phyloP scores from a whole-genome alignment of 805 yeast genomes.

The Lipomyces lipofer region DNA sequence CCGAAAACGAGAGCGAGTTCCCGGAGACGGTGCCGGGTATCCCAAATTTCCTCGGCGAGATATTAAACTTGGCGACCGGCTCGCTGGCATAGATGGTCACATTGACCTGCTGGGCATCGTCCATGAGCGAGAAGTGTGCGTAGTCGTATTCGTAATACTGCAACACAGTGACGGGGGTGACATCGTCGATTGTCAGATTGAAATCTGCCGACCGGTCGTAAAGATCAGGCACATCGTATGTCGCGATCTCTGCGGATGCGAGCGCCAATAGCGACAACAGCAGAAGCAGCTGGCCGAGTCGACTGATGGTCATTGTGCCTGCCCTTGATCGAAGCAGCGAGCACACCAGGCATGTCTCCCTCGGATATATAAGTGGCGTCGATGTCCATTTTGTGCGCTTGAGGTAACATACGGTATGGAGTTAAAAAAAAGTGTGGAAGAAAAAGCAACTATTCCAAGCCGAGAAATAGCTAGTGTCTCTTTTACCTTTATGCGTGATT shows the following conservation, averaged over 20 bases:
- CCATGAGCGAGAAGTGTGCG: conserved; percentile 17
- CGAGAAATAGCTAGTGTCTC: too few species aligned
- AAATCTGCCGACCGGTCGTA: conserved; percentile 7
- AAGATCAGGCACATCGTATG: conserved; percentile 6
- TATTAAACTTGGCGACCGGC: conserved; percentile 2
- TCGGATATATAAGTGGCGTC: too few species aligned
- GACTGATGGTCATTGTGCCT: too few species aligned
- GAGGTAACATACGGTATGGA: too few species aligned
- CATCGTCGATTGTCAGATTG: conserved; percentile 1
- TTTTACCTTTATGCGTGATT: too few species aligned
- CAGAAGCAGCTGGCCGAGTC: too few species aligned
- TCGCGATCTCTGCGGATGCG: neutral
- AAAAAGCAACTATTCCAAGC: too few species aligned
- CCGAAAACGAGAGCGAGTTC: conserved; percentile 6
- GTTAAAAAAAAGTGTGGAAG: too few species aligned
- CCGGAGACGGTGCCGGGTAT: conserved; percentile 5
- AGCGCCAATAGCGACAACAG: neutral
- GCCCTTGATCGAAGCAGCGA: too few species aligned
- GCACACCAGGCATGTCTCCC: too few species aligned
- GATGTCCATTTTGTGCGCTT: too few species aligned
- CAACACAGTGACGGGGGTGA: conserved; percentile 9
- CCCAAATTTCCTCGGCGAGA: conserved; percentile 8
- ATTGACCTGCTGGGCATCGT: neutral
- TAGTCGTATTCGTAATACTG: conserved; percentile 18
- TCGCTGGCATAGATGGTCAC: conserved; percentile 7